Base-by-base conservation (phyloP, 192 early-diverging fungal species). In the Spinellus fusiger region DNA sequence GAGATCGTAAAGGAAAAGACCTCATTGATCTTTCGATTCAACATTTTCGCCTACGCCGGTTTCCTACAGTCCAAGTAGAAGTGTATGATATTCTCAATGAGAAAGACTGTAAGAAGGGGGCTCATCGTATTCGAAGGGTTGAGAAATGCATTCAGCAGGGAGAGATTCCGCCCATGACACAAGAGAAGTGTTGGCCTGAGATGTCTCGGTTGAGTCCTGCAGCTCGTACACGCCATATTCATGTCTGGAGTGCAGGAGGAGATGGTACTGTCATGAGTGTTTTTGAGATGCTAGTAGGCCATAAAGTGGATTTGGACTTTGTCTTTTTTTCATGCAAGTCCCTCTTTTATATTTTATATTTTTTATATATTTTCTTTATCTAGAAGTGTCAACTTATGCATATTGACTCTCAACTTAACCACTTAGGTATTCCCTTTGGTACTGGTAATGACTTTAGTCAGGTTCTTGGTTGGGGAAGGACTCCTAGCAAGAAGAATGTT, bases 251-350 rank as follows among this genome's bases (percentile, higher is more conserved):
- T 56, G 86, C 84, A 0, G 88, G 88, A 22, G 88, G 88, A 20
- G 88, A 89, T 70, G 88, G 88, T 31, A 89, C 88, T 0, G 82
- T 89, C 31, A 87, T 85, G 75, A 76, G 81, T 8, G 85, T 87
- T 9, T 67, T 88, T 35, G 84, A 86, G 61, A 70, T 75, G 38
- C 67, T 89, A 67, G 80, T 87, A 62, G 63, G 63, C 20, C 75
- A 85, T 49, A 73, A 76, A 22, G 78, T 87, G 52, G 84, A 85
- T 49, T 71, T 84, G 34, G 74, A 84, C 49, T 78, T 75, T 23
- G 69, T 89, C 59, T 87, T 77, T 66, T 87, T 87, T 56, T 85
- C 83, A 31, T 80, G 83, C 68, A 47, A 59, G 44, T 47, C 3
- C 0, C 40, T 15, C 5, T 23, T 8, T 35, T 13, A 16, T 20